These are phyloP conservation scores for Puccinellia tenuiflora DNA, from an alignment of 176 grass and related monocot genomes.

Conservation along the genomic window DNA sequence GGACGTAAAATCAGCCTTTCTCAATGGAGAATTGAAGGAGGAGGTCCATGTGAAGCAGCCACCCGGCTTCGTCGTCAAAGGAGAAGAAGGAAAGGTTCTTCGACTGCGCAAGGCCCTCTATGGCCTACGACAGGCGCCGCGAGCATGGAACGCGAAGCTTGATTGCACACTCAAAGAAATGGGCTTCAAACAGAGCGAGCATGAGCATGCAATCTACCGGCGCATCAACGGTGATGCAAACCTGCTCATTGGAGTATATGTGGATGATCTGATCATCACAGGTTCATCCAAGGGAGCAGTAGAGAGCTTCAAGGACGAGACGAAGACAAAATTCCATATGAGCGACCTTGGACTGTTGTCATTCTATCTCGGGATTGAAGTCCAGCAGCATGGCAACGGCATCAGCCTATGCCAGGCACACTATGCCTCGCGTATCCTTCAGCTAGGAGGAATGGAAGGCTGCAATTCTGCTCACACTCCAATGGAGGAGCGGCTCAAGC, in stretches of 20 bases:
- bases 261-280: no score
- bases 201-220: neutral
- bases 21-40: no score
- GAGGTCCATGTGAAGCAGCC: neutral
- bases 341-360: neutral
- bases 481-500: neutral
- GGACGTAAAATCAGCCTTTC: no score
- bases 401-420: no score
- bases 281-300: no score
- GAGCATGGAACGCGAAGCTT: neutral
- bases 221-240: neutral
- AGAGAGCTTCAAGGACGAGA: neutral
- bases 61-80: neutral
- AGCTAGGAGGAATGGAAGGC: no score
- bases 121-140: neutral
- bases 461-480: no score
- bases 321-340: neutral
- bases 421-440: no score
- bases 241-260: no score
- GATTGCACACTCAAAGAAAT: neutral
- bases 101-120: neutral
- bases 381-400: no score
- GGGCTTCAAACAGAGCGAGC: neutral
- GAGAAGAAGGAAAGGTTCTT: neutral
- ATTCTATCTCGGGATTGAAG: no score